These are phyloP conservation scores for Agrocybe pediades DNA, from an alignment of 768 basidiomycete species.

Conservation along the genomic window DNA sequence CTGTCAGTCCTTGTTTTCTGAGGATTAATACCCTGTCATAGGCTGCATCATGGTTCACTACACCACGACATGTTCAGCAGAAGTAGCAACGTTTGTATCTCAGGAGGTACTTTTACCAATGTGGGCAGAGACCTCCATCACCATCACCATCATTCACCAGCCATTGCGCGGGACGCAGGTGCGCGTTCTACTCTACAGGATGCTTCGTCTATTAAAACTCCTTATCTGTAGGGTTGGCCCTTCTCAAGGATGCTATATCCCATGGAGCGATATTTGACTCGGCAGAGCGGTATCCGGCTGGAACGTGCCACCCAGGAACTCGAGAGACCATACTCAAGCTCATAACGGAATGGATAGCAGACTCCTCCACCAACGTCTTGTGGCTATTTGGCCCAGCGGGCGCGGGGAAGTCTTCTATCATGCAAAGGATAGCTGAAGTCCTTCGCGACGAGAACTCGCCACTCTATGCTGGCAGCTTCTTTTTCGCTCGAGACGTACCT, in stretches of 20 bases:
- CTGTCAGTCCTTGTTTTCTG: neutral
- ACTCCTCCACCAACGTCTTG: neutral
- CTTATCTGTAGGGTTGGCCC: neutral
- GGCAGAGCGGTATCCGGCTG: neutral
- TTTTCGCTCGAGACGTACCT: neutral
- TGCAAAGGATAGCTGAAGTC: conserved; percentile 4
- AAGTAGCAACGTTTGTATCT: neutral
- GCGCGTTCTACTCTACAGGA: neutral
- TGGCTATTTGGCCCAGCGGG: conserved; percentile 11
- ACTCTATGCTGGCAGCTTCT: conserved; percentile 2
- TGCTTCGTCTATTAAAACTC: neutral
- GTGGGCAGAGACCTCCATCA: neutral
- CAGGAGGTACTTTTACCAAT: neutral
- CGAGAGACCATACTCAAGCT: neutral
- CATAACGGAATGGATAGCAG: conserved; percentile 1
- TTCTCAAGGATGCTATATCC: neutral
- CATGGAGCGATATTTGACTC: conserved; percentile 10
- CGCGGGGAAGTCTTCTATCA: conserved; percentile 7
- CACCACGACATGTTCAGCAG: neutral
- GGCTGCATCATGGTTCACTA: neutral
- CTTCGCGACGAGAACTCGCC: neutral
- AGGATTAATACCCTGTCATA: neutral
- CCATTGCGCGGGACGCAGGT: neutral
- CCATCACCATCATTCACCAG: neutral
- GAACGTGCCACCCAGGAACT: conserved; percentile 8